A percentile compares a stretch with the other conserved stretches of the same genome.
Evolutionary conservation across 2,329 filamentous ascomycete genomes (phyloP).

Genomic region (Penicillium sp.): DNA sequence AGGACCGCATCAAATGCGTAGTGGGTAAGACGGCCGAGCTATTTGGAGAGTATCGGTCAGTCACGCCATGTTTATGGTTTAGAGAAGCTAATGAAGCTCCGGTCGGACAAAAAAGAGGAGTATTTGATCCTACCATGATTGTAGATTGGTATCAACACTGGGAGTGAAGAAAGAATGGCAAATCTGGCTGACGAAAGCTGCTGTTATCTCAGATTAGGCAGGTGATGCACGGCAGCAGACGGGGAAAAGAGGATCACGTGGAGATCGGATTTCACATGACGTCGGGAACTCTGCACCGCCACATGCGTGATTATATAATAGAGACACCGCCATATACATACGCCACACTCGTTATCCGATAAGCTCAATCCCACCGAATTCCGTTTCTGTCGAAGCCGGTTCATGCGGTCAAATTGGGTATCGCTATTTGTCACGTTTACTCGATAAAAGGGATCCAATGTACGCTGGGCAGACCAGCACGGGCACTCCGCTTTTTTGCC

Average conservation of each 20-base stretch:
- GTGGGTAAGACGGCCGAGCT: constrained; percentile 28
- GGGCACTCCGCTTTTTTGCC: constrained; percentile 12
- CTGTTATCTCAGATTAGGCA: background rate
- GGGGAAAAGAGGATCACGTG: constrained; percentile 4
- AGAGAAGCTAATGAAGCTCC: background rate
- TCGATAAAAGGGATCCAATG: constrained; percentile 24
- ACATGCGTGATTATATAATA: background rate
- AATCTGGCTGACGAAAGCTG: background rate
- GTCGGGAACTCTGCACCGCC: background rate
- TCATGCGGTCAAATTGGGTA: constrained; percentile 18
- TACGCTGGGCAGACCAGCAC: constrained; percentile 26
- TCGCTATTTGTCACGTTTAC: constrained; percentile 27
- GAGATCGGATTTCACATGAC: constrained; percentile 3
- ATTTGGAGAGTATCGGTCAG: constrained; percentile 3
- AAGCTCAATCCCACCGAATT: constrained; percentile 20
- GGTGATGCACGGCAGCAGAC: constrained; percentile 11
- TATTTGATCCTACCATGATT: constrained; percentile 20
- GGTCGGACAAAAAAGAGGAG: background rate
- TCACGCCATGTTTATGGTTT: background rate
- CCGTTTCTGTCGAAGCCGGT: constrained; percentile 13
- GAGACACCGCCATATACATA: background rate
- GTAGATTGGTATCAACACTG: background rate
- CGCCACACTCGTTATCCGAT: background rate
- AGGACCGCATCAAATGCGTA: constrained; percentile 30
- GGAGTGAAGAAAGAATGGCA: constrained; percentile 6